Evolutionary conservation across 139 green algal genomes (phyloP), one percentile per base, ranked within the genome.

Genomic region (Chlorella sp.): DNA sequence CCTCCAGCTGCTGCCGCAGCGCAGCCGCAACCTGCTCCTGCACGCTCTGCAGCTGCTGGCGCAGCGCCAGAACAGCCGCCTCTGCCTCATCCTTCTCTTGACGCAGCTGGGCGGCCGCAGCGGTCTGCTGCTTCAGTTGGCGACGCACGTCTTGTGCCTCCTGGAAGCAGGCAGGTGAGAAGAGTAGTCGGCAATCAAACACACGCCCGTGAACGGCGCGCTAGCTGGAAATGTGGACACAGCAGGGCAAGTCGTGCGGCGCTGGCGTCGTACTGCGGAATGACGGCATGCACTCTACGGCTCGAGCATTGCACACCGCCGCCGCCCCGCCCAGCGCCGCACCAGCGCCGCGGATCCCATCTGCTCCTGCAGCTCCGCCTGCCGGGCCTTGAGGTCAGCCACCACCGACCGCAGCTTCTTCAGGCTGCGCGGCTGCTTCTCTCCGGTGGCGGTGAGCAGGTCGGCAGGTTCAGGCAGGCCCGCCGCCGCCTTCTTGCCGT

Each of bases 341-440:
- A 75, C 69, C 69, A 51, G 69, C 65, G 65, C 65, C 2, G 65
- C 65, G 14, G 65, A 60, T 11, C 51, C 51, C 51, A 60, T 60
- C 51, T 60, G 51, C n/a, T 41, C 43, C 76, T 82, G 44, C 76
- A 83, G 58, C 16, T 41, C 38, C 14, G 40, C 60, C 9, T 60
- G 51, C 51, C 51, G 51, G 36, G 40, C 60, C 60, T 74, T 64
- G 24, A 83, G 77, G 13, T 64, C 77, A 0, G 41, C 40, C 13
- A 83, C 77, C 60, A 74, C 56, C 1, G 64, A 28, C 28, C 77
- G 77, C 58, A 83, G 77, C 77, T 73, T 43, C 77, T 83, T 68
- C 77, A 83, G 44, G 26, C 77, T 64, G 0, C 77, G 77, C 28
- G 65, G 77, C 77, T 83, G 77, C 54, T 78, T 78, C 43, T 78